phyloP scores from a whole-genome alignment of 148 eudicot species.

The Chenopodium formosanum region DNA sequence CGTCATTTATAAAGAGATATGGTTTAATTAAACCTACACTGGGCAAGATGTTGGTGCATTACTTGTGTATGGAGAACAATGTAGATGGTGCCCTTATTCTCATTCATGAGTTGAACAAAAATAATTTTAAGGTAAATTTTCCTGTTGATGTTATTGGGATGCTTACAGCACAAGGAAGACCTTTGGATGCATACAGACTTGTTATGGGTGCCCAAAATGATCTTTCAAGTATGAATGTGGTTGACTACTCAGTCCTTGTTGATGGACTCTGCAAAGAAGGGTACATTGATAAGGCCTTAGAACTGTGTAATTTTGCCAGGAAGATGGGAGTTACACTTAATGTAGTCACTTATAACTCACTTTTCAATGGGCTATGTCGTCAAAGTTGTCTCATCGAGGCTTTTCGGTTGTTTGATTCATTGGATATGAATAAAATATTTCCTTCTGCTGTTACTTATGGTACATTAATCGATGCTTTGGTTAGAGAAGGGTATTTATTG shows the following conservation, averaged over 20 bases:
- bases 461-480: constrained; percentile 62
- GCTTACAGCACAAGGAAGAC: constrained; percentile 53
- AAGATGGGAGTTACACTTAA: constrained; percentile 54
- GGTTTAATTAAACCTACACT: constrained; percentile 49
- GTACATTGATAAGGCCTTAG: constrained; percentile 65
- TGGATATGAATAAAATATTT: constrained; percentile 50
- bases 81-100: constrained; percentile 55
- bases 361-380: constrained; percentile 75
- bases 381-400: constrained; percentile 90
- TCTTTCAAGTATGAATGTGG: constrained; percentile 49
- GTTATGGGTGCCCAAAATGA: constrained; percentile 45
- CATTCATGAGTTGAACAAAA: constrained; percentile 40
- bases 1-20: constrained; percentile 50
- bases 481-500: constrained; percentile 64
- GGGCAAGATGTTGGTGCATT: constrained; percentile 45
- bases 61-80: constrained; percentile 54
- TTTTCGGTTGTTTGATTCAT: constrained; percentile 79
- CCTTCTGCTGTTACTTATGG: constrained; percentile 84
- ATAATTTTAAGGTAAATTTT: constrained; percentile 33
- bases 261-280: constrained; percentile 83
- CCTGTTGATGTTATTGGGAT: constrained; percentile 41
- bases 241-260: constrained; percentile 64
- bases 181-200: constrained; percentile 70
- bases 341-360: constrained; percentile 68
- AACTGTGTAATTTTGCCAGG: constrained; percentile 56